Evolutionary conservation across 805 yeast species (phyloP), one percentile per base, ranked within the genome.

Genomic region (Candida ovalis): DNA sequence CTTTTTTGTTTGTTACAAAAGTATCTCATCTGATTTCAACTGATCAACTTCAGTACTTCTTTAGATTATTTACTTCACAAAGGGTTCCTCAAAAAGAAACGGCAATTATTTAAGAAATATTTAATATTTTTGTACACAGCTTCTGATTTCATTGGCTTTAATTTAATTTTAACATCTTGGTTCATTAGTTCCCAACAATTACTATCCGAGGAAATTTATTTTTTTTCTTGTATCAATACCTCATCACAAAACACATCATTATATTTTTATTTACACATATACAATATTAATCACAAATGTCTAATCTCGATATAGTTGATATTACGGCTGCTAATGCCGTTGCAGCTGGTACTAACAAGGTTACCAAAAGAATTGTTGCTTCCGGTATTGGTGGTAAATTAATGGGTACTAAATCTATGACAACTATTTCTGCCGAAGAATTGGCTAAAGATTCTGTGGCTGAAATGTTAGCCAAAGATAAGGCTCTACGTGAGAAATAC

Each of bases 371-470:
- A 68, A 81, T 86, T 44, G 92, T 86, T 42, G 90, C 90, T 48
- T 87, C 90, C 18, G 86, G 86, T 46, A 67, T 80, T 42, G 86
- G 90, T 43, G 94, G 94, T 37, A 72, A 72, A 43, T 70, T 87
- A 59, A 87, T 87, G 95, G 95, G 95, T 33, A 84, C 92, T 43
- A 85, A 86, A 63, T 77, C 80, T 38, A 75, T 86, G 75, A 84
- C 83, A 21, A 71, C 75, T 37, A 82, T 84, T 23, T 80, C 87
- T 39, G 88, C 86, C 38, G 85, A 81, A 51, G 81, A 80, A 57
- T 64, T 78, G 45, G 77, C 83, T 27, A 63, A 71, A 53, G 83
- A 77, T 54, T 75, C 78, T 27, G 71, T 78, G 60, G 72, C 75
- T 19, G 72, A 66, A 46, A 65, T 78, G 50, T 56, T 78, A 40